A percentile compares a stretch with the other conserved stretches of the same genome.
Conservation (phyloP, 768 basidiomycete genomes). For the Boletus tylopilopsis region DNA sequence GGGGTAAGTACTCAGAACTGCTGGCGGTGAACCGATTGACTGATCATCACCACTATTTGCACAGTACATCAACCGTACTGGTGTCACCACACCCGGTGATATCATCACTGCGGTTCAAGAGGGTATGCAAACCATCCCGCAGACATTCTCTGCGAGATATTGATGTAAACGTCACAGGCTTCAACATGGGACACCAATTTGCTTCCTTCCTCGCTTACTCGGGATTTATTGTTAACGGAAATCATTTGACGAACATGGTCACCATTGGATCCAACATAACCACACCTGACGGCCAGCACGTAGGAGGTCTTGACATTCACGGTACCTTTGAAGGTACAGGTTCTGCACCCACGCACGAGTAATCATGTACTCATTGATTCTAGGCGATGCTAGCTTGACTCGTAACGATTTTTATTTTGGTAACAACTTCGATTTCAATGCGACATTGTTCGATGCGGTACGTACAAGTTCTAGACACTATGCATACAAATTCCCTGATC, state of each 20-base stretch:
- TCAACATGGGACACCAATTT: constrained; percentile 20
- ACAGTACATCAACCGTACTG: constrained; percentile 15
- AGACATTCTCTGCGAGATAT: not conserved
- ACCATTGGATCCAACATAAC: constrained; percentile 22
- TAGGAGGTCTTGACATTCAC: constrained; percentile 17
- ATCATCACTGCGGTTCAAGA: constrained; percentile 21
- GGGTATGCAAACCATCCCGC: not conserved
- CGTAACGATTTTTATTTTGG: constrained; percentile 21
- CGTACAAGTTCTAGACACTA: not conserved
- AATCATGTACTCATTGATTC: not conserved
- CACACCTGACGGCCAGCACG: not conserved
- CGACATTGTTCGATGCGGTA: constrained; percentile 17
- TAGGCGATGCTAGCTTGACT: constrained; percentile 22
- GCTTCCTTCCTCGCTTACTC: constrained; percentile 16
- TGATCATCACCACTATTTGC: not conserved
- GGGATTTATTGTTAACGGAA: constrained; percentile 21
- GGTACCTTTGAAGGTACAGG: constrained; percentile 18
- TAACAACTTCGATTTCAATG: constrained; percentile 21
- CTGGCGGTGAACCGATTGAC: not conserved
- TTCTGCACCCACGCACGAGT: not conserved
- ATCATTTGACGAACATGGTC: constrained; percentile 25
- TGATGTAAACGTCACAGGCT: constrained; percentile 3
- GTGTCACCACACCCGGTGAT: constrained; percentile 18
- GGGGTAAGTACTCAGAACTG: constrained; percentile 9
- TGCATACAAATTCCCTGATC: not conserved